Base-by-base conservation (phyloP, 495 filamentous ascomycete genomes). In the Zalerion maritima region DNA sequence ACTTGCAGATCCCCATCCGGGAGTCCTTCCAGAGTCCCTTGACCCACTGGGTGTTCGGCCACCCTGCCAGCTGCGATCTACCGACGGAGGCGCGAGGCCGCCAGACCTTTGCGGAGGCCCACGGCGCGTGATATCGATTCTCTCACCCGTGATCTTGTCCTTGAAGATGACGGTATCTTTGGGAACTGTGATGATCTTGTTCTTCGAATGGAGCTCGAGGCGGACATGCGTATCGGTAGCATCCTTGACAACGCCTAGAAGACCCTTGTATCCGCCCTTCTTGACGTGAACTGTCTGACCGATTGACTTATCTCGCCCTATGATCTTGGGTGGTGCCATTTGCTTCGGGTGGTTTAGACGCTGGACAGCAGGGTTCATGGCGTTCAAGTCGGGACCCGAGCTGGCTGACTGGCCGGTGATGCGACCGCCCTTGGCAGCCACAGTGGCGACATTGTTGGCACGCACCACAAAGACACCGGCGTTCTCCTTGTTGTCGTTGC, bases 231-330 rank as follows among this genome's bases (percentile, higher is more conserved):
- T 67, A 34, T 91, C 84, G 0, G 79, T 86, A 0, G 91, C 73
- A 46, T 96, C 84, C 44, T 91, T 92, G 40, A 99, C 81, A 32
- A 93, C 92, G 38, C 91, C 91, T 26, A 99, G 64, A 9, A 94
- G 60, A 28, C 87, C 89, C 56, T 99, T 99, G 54, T 84, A 81
- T 1, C 73, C 71, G 6, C 91, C 91, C 42, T 71, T 78, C 26
- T 73, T 61, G 35, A 96, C 74, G 17, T 69, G 79, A 20, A 96
- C 83, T 1, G 85, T 96, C 55, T 96, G 84, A 12, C 83, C 83
- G 35, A 94, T 70, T 26, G 86, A 54, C n/a, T 73, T 71, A 50
- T 99, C 91, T 14, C 81, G 71, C 17, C 85, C 86, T 39, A 80
- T 69, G 14, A 57, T 59, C 41, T 69, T 75, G 21, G 81, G 82